A percentile compares a stretch with the other conserved stretches of the same genome.
Conservation (phyloP, 352 stramenopile species). For the Chrysophaeum taylorii region DNA sequence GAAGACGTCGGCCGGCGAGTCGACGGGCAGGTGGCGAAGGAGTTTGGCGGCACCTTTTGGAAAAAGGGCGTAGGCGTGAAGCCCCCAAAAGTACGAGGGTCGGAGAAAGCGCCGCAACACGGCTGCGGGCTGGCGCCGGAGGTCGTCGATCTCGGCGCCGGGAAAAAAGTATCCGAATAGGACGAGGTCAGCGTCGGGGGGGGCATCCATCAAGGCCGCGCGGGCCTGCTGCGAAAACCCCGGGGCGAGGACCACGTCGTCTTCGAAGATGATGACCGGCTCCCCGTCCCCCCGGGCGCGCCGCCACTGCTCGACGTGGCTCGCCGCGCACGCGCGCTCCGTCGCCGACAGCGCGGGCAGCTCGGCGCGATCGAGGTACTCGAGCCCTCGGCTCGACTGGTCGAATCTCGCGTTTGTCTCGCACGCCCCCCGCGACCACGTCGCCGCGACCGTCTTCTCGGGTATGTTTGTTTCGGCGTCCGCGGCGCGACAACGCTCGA, state of each 20-base stretch:
- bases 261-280: not conserved
- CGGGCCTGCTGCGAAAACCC: not conserved
- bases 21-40: constrained; percentile 7
- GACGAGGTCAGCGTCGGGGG: not conserved
- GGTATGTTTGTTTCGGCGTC: not conserved
- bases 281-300: not conserved
- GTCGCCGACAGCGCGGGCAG: not conserved
- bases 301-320: not conserved
- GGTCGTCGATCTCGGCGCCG: not conserved
- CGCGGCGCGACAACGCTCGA: not conserved
- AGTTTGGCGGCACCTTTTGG: not conserved
- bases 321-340: not conserved
- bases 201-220: not conserved
- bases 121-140: not conserved
- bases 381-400: not conserved
- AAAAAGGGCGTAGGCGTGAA: not conserved
- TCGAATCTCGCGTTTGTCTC: not conserved
- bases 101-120: not conserved
- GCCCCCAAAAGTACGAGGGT: constrained; percentile 7
- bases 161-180: constrained; percentile 3
- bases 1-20: not conserved
- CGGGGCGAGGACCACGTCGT: constrained; percentile 8
- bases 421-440: not conserved
- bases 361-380: not conserved
- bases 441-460: not conserved